These are phyloP conservation scores for maize (Zea mays) DNA, from an alignment of 176 grass and related monocot species.

Conservation along the genomic window Zm-B73-REFERENCE-NAM-5.0 NC_050096.1:197654001-197654500, in stretches of 20 bases:
- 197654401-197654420: constrained; percentile 47
- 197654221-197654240: constrained; percentile 9
- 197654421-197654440: constrained; percentile 67
- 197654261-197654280: not conserved
- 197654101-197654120: not conserved
- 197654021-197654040: not conserved
- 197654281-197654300: constrained; percentile 8
- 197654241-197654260: not conserved
- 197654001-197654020: not conserved
- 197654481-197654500: constrained; percentile 89
- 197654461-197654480: constrained; percentile 69
- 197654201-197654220: not conserved
- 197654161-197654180: not conserved
- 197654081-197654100: constrained; percentile 3
- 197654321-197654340: constrained; percentile 5
- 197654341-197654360: constrained; percentile 5
- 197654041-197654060: not conserved
- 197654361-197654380: not conserved
- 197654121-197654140: not conserved
- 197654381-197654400: not conserved
- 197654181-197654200: not conserved
- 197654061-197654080: constrained; percentile 3
- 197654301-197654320: constrained; percentile 3
- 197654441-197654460: constrained; percentile 77
- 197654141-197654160: not conserved